phyloP scores from a whole-genome alignment of 805 yeast species.

The Ogataea thermomethanolica region DNA sequence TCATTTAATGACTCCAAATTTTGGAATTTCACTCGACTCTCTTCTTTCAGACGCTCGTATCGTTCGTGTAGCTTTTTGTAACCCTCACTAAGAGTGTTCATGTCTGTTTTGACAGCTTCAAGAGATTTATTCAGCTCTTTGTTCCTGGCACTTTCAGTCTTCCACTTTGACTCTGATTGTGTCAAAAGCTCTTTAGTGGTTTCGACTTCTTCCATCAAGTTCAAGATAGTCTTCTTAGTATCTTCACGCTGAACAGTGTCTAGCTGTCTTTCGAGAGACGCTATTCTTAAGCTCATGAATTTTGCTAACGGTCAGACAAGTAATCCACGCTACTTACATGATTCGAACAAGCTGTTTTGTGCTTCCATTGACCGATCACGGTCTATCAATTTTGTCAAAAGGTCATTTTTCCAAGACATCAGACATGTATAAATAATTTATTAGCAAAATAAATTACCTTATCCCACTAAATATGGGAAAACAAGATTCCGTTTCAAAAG shows the following conservation, averaged over 20 bases:
- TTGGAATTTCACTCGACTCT: slow-evolving; percentile 37
- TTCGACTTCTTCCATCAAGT: slow-evolving; percentile 9
- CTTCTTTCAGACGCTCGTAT: slow-evolving; percentile 27
- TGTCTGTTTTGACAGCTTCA: slow-evolving; percentile 15
- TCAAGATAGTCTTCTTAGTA: slow-evolving; percentile 14
- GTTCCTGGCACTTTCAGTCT: slow-evolving; percentile 10
- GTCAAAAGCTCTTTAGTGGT: slow-evolving; percentile 9
- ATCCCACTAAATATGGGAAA: slow-evolving; percentile 7
- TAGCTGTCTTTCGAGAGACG: slow-evolving; percentile 14
- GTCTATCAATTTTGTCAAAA: slow-evolving; percentile 15
- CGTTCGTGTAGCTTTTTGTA: slow-evolving; percentile 23
- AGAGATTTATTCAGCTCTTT: slow-evolving; percentile 9
- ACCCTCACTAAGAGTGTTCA: slow-evolving; percentile 23
- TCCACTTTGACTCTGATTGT: slow-evolving; percentile 2
- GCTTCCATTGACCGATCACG: slow-evolving; percentile 18
- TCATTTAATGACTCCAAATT: slow-evolving; percentile 49
- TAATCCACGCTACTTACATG: slow-evolving; percentile 20
- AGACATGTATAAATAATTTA: neutral
- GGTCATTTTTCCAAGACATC: slow-evolving; percentile 22
- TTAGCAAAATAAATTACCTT: neutral
- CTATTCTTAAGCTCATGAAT: slow-evolving; percentile 12
- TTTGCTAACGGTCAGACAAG: slow-evolving; percentile 15
- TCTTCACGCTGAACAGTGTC: slow-evolving; percentile 16
- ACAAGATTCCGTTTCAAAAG: slow-evolving; percentile 1
- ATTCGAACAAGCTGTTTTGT: slow-evolving; percentile 14